These are phyloP conservation scores for Pyrenochaeta sp. DNA, from an alignment of 2,329 filamentous ascomycete species.

Conservation along the genomic window DNA sequence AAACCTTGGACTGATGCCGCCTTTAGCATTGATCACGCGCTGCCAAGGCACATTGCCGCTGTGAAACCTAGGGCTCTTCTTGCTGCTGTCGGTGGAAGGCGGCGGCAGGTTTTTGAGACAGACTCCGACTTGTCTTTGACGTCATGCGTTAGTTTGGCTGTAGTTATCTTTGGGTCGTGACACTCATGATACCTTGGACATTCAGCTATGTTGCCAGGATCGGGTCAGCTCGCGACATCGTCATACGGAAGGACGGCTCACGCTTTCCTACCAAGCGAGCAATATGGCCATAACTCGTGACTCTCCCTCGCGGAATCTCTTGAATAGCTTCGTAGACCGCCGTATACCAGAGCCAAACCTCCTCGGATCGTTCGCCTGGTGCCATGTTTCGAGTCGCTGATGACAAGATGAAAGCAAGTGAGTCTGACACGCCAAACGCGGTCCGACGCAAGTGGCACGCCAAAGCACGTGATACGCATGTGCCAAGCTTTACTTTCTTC, in stretches of 20 bases:
- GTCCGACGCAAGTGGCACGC: constrained; percentile 18
- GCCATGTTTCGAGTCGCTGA: constrained; percentile 59
- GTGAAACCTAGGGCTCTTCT: constrained; percentile 65
- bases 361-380: constrained; percentile 66
- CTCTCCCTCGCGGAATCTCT: constrained; percentile 81
- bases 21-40: constrained; percentile 86
- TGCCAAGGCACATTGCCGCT: constrained; percentile 89
- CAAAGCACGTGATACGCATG: constrained; percentile 32
- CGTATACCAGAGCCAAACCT: constrained; percentile 75
- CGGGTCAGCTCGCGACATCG: constrained; percentile 30
- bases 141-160: constrained; percentile 53
- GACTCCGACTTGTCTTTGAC: constrained; percentile 78
- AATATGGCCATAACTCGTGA: constrained; percentile 88
- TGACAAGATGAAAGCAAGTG: constrained; percentile 7
- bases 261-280: constrained; percentile 75
- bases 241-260: constrained; percentile 52
- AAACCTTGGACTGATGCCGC: constrained; percentile 83
- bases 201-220: constrained; percentile 47
- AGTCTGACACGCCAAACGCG: constrained; percentile 3
- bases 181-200: constrained; percentile 52
- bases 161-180: too few relatives aligned
- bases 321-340: constrained; percentile 85
- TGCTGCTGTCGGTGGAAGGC: constrained; percentile 50
- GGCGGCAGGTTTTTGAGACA: constrained; percentile 85
- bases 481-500: constrained; percentile 16